Conservation (phyloP, 106 monocot species). For the Dendrobium officinale region DNA sequence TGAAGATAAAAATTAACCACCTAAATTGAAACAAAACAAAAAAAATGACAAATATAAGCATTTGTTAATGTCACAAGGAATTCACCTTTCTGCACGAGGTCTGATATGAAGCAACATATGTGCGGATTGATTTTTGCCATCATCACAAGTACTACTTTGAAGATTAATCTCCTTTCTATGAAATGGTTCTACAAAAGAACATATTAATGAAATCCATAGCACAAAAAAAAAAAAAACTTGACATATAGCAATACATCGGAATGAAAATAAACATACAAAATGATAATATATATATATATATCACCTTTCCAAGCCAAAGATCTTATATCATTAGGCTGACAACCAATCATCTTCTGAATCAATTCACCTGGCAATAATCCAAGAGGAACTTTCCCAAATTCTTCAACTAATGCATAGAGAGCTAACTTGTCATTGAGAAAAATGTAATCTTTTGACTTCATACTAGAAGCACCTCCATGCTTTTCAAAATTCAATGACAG, state of each 20-base stretch:
- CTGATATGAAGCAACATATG: not conserved
- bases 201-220: not conserved
- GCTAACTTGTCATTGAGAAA: not conserved
- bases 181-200: not conserved
- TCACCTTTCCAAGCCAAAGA: not conserved
- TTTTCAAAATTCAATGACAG: conserved; percentile 1
- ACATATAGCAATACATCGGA: not conserved
- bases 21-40: not conserved
- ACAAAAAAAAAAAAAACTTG: not conserved
- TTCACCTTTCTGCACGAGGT: not conserved
- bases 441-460: not conserved
- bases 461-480: not conserved
- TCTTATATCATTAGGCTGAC: not conserved
- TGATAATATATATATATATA: not conserved
- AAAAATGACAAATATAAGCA: not conserved
- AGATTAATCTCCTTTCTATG: not conserved
- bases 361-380: not conserved
- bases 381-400: not conserved
- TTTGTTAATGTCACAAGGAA: not conserved
- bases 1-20: not conserved
- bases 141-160: not conserved
- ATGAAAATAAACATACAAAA: not conserved
- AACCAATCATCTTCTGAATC: conserved; percentile 1
- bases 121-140: not conserved
- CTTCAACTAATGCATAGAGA: not conserved